Percentiles rank a stretch among this genome's conserved stretches.
These are phyloP conservation scores for Thalassiosira livingstoniorum DNA, from an alignment of 352 stramenopile genomes.

Conservation along the genomic window DNA sequence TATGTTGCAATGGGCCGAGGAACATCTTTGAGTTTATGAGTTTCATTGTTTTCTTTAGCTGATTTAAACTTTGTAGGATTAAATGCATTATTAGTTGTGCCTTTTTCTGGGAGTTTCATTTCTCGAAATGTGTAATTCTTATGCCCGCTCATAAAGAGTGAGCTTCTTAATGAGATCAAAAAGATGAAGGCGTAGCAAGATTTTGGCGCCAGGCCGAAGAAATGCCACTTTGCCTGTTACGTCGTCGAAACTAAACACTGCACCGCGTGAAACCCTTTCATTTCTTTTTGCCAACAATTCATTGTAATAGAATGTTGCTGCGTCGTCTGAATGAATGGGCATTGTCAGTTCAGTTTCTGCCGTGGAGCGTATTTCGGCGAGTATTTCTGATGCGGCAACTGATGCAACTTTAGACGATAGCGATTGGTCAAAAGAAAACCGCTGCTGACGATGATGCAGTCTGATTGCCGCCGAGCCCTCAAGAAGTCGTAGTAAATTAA, in stretches of 20 bases:
- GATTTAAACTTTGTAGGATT: no score
- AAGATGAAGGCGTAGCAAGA: slow-evolving; percentile 56
- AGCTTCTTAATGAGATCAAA: slow-evolving; percentile 54
- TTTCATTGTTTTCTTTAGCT: no score
- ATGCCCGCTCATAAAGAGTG: slow-evolving; percentile 38
- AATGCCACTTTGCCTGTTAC: neutral
- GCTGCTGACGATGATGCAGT: slow-evolving; percentile 32
- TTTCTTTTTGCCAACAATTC: slow-evolving; percentile 2
- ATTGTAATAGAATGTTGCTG: slow-evolving; percentile 35
- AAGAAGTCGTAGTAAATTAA: slow-evolving; percentile 57
- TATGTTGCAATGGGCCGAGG: no score
- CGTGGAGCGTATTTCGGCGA: slow-evolving; percentile 47
- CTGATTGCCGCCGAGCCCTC: slow-evolving; percentile 48
- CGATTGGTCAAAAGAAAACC: neutral
- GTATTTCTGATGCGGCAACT: slow-evolving; percentile 38
- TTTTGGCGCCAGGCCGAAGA: slow-evolving; percentile 51
- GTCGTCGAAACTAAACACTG: no score
- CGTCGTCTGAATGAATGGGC: slow-evolving; percentile 41
- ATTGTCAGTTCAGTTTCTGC: slow-evolving; percentile 24
- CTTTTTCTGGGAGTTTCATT: no score
- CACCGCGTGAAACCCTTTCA: no score
- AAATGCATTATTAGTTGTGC: no score
- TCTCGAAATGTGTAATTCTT: neutral
- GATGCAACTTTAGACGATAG: neutral
- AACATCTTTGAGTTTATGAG: no score